Evolutionary conservation across 106 monocot genomes (phyloP).

Genomic region (Dendrobium chrysotoxum): DNA sequence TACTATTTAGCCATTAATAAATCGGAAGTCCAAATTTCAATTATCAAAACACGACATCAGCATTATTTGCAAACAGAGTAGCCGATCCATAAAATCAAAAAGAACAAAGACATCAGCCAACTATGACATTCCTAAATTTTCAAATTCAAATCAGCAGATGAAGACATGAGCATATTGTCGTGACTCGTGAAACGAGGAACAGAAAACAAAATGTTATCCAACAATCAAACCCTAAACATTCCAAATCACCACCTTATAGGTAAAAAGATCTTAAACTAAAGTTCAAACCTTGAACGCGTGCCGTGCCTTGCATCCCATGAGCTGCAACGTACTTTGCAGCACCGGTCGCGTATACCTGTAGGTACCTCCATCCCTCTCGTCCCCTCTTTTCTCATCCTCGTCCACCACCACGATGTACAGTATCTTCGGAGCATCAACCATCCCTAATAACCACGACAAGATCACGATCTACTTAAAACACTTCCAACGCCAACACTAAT

Average conservation of each 20-base stretch:
- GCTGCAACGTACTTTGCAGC: conserved; percentile 51
- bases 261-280: background rate
- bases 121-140: background rate
- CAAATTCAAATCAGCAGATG: background rate
- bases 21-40: too few relatives aligned
- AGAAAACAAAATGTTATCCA: background rate
- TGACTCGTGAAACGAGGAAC: background rate
- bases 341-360: conserved; percentile 46
- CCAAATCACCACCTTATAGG: background rate
- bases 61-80: background rate
- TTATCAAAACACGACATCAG: background rate
- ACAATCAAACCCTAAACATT: background rate
- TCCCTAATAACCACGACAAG: background rate
- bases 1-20: too few relatives aligned
- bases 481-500: background rate
- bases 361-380: conserved; percentile 7
- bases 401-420: conserved; percentile 12
- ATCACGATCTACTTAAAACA: background rate
- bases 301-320: conserved; percentile 57
- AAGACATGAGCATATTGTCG: background rate
- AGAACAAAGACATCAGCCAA: background rate
- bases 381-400: background rate
- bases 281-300: conserved; percentile 48
- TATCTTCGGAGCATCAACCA: conserved; percentile 13
- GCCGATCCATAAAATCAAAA: background rate